phyloP scores from a whole-genome alignment of 2,329 filamentous ascomycete species.

The Venturia oleaginea region DNA sequence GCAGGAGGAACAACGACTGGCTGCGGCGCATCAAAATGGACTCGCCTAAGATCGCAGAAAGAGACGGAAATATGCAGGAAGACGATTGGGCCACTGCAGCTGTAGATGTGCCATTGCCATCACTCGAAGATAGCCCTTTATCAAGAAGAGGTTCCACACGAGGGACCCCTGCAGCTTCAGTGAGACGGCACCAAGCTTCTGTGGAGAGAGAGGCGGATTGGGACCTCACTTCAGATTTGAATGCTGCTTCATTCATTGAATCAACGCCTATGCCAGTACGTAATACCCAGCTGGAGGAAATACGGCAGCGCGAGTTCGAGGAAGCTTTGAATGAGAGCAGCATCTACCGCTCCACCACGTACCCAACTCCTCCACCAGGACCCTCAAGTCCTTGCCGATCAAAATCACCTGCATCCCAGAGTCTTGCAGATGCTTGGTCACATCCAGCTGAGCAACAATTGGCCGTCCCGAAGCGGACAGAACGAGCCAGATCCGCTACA shows the following conservation, averaged over 20 bases:
- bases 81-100: conserved; percentile 22
- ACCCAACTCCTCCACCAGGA: neutral
- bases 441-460: conserved; percentile 7
- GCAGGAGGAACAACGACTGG: conserved; percentile 33
- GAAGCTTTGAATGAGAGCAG: conserved; percentile 14
- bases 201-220: conserved; percentile 21
- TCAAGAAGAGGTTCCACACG: conserved; percentile 26
- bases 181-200: conserved; percentile 17
- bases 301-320: conserved; percentile 32
- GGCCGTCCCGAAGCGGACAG: conserved; percentile 6
- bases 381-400: neutral
- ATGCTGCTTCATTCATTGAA: conserved; percentile 36
- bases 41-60: conserved; percentile 3
- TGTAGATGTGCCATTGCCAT: conserved; percentile 31
- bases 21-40: conserved; percentile 20
- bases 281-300: conserved; percentile 34
- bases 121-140: conserved; percentile 34
- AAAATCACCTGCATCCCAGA: neutral
- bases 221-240: conserved; percentile 36
- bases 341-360: neutral
- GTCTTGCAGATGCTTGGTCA: conserved; percentile 6
- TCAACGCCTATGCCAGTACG: conserved; percentile 35
- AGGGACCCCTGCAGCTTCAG: conserved; percentile 21
- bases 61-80: neutral
- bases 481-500: neutral